A percentile compares a stretch with the other conserved stretches of the same genome.
phyloP scores from a whole-genome alignment of 2,329 filamentous ascomycete species.

The Nothophaeocryptopus gaeumannii region DNA sequence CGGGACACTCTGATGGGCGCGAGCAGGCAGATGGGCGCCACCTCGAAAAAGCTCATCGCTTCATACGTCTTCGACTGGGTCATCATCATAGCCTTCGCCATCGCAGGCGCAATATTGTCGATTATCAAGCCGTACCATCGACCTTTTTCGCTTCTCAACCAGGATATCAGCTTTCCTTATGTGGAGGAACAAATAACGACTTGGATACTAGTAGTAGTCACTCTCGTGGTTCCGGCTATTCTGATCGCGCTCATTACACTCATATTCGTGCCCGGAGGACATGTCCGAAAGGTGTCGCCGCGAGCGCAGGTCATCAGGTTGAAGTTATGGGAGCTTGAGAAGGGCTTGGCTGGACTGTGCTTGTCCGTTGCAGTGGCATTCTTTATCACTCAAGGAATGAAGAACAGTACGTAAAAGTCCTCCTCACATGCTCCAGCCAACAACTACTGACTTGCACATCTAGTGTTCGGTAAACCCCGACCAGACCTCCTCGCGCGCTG shows the following conservation, averaged over 20 bases:
- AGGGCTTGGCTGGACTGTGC: constrained; percentile 77
- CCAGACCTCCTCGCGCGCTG: constrained; percentile 69
- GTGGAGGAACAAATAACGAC: constrained; percentile 69
- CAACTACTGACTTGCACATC: too few species aligned
- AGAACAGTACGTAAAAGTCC: constrained; percentile 49
- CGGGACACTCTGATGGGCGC: constrained; percentile 12
- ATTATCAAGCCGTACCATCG: constrained; percentile 62
- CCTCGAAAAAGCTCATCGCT: constrained; percentile 46
- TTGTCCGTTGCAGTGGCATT: constrained; percentile 70
- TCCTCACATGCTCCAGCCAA: too few species aligned
- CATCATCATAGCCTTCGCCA: constrained; percentile 51
- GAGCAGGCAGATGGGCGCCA: constrained; percentile 11
- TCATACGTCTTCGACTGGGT: constrained; percentile 76
- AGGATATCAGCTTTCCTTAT: constrained; percentile 75
- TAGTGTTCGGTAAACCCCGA: constrained; percentile 60
- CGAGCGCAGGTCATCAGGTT: constrained; percentile 66
- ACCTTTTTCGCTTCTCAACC: constrained; percentile 70
- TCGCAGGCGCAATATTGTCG: constrained; percentile 45
- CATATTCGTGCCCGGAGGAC: constrained; percentile 66
- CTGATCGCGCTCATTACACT: constrained; percentile 69
- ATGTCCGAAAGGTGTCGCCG: constrained; percentile 45
- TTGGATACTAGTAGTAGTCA: constrained; percentile 62
- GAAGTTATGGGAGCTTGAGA: constrained; percentile 87
- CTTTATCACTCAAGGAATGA: constrained; percentile 81
- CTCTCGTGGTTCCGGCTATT: constrained; percentile 61